Evolutionary conservation across 768 basidiomycete genomes (phyloP), one percentile per base, ranked within the genome.

Genomic region (Serendipita indica): DNA sequence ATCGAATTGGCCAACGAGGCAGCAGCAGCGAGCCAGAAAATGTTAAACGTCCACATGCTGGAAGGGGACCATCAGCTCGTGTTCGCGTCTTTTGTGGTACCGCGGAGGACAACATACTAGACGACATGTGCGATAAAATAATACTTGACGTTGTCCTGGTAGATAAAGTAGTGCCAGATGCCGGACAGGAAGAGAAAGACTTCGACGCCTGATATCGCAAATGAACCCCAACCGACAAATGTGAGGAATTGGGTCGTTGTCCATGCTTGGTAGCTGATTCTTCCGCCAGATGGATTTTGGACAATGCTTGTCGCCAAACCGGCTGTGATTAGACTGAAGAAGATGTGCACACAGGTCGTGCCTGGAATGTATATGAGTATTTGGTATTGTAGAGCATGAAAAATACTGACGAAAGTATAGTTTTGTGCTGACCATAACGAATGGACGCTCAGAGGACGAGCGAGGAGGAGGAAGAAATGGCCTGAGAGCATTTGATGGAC

Each of bases 261-360:
- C 16, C 45, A 46, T 25, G 22, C n/a, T 46, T 46, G 35, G 18
- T 39, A n/a, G 13, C 18, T 39, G 12, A 39, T 39, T 12, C 35
- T n/a, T 39, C 35, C 35, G 18, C 18, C 12, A 39, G 35, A 12
- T 12, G 13, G 12, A 12, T 39, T 39, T 39, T 39, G 35, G 1
- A 39, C 34, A 6, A 27, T 7, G 4, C 57, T 22, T 12, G 57
- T 43, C 25, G 39, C 58, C 6, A 22, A 41, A 20, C 58, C 58
- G 22, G 45, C 58, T 3, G 41, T 45, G 39, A 45, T 59, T 45
- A 59, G 45, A 39, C 39, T 45, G 12, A 35, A 39, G 13, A 46
- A 41, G 28, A 46, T 59, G 58, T 59, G 39, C 16, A 59, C 58
- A n/a, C 28, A 39, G 25, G 58, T 43, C 25, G 41, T 59, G 16